Base-by-base conservation (phyloP, 2,329 filamentous ascomycete genomes). In the Parastagonospora avenae region DNA sequence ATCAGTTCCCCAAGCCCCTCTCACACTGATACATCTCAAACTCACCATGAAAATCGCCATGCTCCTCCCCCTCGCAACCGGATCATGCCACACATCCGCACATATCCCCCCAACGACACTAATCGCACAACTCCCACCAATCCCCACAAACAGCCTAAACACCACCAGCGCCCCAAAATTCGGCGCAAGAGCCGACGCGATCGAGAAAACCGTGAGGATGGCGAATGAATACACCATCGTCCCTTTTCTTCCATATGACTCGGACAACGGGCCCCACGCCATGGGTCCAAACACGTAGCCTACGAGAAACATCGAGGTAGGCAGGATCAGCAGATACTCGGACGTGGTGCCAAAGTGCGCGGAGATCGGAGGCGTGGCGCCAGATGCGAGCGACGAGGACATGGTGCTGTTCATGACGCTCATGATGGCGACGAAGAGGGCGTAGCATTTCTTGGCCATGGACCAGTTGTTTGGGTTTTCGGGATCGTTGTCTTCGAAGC, bases 321-420 rank as follows among this genome's bases (percentile, higher is more conserved):
- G 79, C 1, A 82, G 69, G 4, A 81, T 76, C 24, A 79, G 65
- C 41, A 69, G 67, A 12, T 68, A 71, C 46, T 78, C 64, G 29
- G 73, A 70, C 0, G 79, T 80, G 50, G 88, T 73, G 45, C 77
- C 64, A 73, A 86, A 90, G 58, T 86, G 77, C 2, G 72, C 66
- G 2, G 80, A 75, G 40, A 89, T 86, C 44, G 78, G 80, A 2
- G 81, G 77, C 2, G 85, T 79, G 11, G 84, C 84, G 68, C 87
- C 87, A 48, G 84, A 84, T 1, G 87, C 85, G 4, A 90, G 76
- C 63, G 85, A 79, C 36, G 83, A 87, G 1, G 82, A 83, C 73
- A 90, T 83, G 8, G 87, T 89, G 24, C 82, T 85, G 68, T 90
- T 90, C 66, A 88, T 77, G 8, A 72, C 46, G 81, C 78, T 55